Percentiles rank a stretch among this genome's conserved stretches.
Conservation (phyloP, 805 yeast genomes). For the Kregervanrija pseudodelftensis region DNA sequence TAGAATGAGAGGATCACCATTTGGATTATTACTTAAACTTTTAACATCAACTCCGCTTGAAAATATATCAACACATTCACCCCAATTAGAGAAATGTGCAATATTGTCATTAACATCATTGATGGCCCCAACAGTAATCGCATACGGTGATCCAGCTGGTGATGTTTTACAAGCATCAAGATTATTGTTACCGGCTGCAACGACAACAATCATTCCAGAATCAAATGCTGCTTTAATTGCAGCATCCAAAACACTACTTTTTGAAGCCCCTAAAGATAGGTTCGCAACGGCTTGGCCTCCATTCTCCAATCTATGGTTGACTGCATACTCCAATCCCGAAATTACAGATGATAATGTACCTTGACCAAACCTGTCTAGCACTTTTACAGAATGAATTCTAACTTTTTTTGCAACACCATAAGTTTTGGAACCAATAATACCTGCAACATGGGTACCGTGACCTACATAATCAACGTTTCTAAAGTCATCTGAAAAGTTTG, state of each 20-base stretch:
- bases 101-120: constrained; percentile 65
- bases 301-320: constrained; percentile 41
- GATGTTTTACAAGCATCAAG: constrained; percentile 76
- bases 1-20: constrained; percentile 20
- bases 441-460: constrained; percentile 94
- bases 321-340: constrained; percentile 61
- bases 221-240: constrained; percentile 73
- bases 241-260: constrained; percentile 56
- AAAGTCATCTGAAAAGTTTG: constrained; percentile 55
- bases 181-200: constrained; percentile 83
- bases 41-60: constrained; percentile 72
- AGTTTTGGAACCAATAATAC: constrained; percentile 68
- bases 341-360: constrained; percentile 65
- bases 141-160: constrained; percentile 71
- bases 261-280: constrained; percentile 71
- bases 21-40: constrained; percentile 39
- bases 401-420: constrained; percentile 79
- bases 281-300: constrained; percentile 58
- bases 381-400: constrained; percentile 65
- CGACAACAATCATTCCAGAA: constrained; percentile 65
- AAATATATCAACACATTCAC: constrained; percentile 80
- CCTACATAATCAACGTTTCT: constrained; percentile 65
- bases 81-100: constrained; percentile 87
- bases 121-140: constrained; percentile 83
- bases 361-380: constrained; percentile 57